Evolutionary conservation across 1,139 yeast species (phyloP), one percentile per base, ranked within the genome.

Genomic region (Blastobotrys petasosporus): DNA sequence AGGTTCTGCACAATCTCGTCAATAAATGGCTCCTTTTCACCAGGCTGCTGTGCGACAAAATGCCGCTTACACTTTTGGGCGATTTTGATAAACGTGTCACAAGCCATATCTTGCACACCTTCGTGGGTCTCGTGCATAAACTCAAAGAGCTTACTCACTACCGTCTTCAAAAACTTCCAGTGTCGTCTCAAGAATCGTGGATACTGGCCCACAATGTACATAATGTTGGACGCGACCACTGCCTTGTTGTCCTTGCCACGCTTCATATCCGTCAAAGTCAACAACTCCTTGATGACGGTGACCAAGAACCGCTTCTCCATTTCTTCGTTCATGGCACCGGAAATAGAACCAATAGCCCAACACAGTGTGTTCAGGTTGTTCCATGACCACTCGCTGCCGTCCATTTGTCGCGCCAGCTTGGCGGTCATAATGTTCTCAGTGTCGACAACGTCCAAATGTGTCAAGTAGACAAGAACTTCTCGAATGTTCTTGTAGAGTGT

Each of bases 61-160:
- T 92, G 97, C 54, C 90, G 82, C 67, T 88, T 90, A 75, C 98
- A 92, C 69, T 92, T 92, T 58, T 79, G 82, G 29, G 96, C 87
- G 64, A 92, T 92, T 66, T 92, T 94, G 61, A 90, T 90, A 65
- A 92, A 92, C 1, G 99, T 92, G 67, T 92, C 98, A 73, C 98
- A 92, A 8, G 99, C 98, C 98, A 92, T 92, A 68, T 92, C 98
- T 71, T 92, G 98, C 53, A 92, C 98, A 69, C 97, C 98, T 67
- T 90, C 99, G 66, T 92, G 98, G 25, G 97, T 88, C 73, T 92
- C 99, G 69, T 92, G 98, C 99, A 92, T 92, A 61, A 92, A 92
- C 67, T 94, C 98, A 68, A 92, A 92, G 59, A 92, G 75, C 67
- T 92, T 92, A 69, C 87, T 84, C 52, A 92, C 92, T 40, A 92